These are phyloP conservation scores for Ogataea parapolymorpha DNA, from an alignment of 805 yeast species.

Conservation along the genomic window DNA sequence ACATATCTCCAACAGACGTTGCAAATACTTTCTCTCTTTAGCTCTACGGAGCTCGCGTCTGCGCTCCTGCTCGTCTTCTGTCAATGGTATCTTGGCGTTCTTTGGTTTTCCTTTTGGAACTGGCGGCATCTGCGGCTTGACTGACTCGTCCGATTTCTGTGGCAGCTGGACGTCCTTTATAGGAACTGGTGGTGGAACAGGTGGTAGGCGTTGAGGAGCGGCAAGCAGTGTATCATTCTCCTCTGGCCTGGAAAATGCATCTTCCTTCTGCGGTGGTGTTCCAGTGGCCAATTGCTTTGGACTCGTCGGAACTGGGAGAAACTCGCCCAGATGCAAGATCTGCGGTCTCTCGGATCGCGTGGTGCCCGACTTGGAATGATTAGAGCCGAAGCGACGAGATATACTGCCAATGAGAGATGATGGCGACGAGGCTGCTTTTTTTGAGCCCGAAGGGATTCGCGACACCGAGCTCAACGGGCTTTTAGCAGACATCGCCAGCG, in stretches of 20 bases:
- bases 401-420: constrained; percentile 29
- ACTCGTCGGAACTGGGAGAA: constrained; percentile 4
- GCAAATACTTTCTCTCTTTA: constrained; percentile 67
- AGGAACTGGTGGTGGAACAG: constrained; percentile 1
- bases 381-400: constrained; percentile 27
- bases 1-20: constrained; percentile 71
- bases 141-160: neutral
- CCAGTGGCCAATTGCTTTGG: neutral
- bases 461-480: constrained; percentile 13
- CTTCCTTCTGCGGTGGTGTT: neutral
- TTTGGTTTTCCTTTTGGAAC: constrained; percentile 27
- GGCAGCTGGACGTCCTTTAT: neutral
- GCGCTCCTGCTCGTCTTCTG: constrained; percentile 58
- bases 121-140: constrained; percentile 16
- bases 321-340: constrained; percentile 19
- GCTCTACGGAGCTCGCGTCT: constrained; percentile 77
- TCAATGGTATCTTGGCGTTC: constrained; percentile 32
- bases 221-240: neutral
- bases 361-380: constrained; percentile 1
- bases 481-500: constrained; percentile 7
- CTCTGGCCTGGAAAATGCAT: neutral
- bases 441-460: constrained; percentile 10
- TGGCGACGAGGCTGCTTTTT: constrained; percentile 18
- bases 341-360: constrained; percentile 10
- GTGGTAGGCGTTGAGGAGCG: constrained; percentile 4